phyloP scores from a whole-genome alignment of 208 protist genomes.

The Crithidia bombi region DNA sequence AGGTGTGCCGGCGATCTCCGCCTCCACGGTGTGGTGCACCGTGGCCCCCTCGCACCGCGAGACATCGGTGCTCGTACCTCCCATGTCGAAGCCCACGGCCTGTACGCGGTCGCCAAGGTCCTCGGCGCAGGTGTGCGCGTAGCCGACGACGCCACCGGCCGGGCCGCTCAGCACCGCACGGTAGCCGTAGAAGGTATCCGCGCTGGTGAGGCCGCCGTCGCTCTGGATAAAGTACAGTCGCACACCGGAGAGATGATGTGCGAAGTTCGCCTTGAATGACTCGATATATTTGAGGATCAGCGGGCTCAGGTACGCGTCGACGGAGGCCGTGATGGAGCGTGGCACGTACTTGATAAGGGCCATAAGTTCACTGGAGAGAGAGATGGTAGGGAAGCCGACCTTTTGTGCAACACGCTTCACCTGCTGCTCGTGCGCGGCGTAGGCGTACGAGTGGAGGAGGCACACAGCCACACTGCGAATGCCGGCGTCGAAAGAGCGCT shows the following conservation, averaged over 20 bases:
- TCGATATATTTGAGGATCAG: slow-evolving; percentile 87
- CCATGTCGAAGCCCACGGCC: slow-evolving; percentile 95
- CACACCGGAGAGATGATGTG: slow-evolving; percentile 46
- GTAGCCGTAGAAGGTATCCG: slow-evolving; percentile 90
- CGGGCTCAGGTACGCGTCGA: slow-evolving; percentile 97
- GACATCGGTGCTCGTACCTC: slow-evolving; percentile 96
- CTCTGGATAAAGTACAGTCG: slow-evolving; percentile 90
- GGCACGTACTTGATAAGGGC: slow-evolving; percentile 93
- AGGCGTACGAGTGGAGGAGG: slow-evolving; percentile 95
- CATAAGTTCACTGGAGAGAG: slow-evolving; percentile 91
- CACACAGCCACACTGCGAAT: slow-evolving; percentile 91
- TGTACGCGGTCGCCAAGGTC: slow-evolving; percentile 39
- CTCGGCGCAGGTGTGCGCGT: slow-evolving; percentile 75
- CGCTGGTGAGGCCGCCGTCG: slow-evolving; percentile 93
- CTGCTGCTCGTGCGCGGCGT: slow-evolving; percentile 78
- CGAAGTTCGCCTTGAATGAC: slow-evolving; percentile 69
- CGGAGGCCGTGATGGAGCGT: slow-evolving; percentile 92
- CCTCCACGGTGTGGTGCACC: slow-evolving; percentile 92
- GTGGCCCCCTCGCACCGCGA: slow-evolving; percentile 73
- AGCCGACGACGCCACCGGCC: slow-evolving; percentile 95
- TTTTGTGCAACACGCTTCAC: slow-evolving; percentile 83
- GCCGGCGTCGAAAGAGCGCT: slow-evolving; percentile 61
- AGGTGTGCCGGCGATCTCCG: slow-evolving; percentile 83
- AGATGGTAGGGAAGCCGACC: slow-evolving; percentile 92
- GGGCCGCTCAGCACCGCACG: slow-evolving; percentile 94